Conservation (phyloP, 805 yeast species). For the Hanseniaspora pseudoguilliermondii region DNA sequence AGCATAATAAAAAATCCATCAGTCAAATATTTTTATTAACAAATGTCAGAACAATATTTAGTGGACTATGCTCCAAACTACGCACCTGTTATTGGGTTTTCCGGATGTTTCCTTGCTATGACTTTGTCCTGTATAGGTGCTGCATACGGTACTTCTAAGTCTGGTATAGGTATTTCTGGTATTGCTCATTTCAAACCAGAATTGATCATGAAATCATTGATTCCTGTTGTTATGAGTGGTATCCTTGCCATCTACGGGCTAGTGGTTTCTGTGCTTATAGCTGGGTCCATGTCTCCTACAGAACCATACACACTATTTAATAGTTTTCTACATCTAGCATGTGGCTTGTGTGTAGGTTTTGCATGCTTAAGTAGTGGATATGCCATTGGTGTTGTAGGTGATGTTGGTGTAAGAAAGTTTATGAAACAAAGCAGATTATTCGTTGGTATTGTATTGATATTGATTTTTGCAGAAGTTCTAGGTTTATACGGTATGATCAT, state of each 20-base stretch:
- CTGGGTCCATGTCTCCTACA: slow-evolving; percentile 73
- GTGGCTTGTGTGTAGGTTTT: slow-evolving; percentile 92
- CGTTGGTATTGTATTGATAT: slow-evolving; percentile 79
- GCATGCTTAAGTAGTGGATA: slow-evolving; percentile 94
- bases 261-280: slow-evolving; percentile 90
- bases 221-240: slow-evolving; percentile 98
- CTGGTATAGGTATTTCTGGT: slow-evolving; percentile 97
- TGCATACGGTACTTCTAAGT: slow-evolving; percentile 94
- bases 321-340: slow-evolving; percentile 96
- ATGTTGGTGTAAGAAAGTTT: slow-evolving; percentile 77
- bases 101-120: slow-evolving; percentile 93
- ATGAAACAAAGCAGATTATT: slow-evolving; percentile 81
- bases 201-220: slow-evolving; percentile 83
- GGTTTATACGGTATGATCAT: slow-evolving; percentile 91
- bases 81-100: slow-evolving; percentile 96
- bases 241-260: slow-evolving; percentile 92
- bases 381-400: slow-evolving; percentile 90
- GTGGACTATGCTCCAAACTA: slow-evolving; percentile 71
- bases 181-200: slow-evolving; percentile 97
- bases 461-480: slow-evolving; percentile 82
- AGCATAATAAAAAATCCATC: background rate
- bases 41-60: slow-evolving; percentile 22
- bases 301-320: slow-evolving; percentile 74
- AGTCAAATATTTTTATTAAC: too few species aligned
- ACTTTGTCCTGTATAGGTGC: slow-evolving; percentile 92